Base-by-base conservation (phyloP, 768 basidiomycete species). In the Termitomyces sp. region DNA sequence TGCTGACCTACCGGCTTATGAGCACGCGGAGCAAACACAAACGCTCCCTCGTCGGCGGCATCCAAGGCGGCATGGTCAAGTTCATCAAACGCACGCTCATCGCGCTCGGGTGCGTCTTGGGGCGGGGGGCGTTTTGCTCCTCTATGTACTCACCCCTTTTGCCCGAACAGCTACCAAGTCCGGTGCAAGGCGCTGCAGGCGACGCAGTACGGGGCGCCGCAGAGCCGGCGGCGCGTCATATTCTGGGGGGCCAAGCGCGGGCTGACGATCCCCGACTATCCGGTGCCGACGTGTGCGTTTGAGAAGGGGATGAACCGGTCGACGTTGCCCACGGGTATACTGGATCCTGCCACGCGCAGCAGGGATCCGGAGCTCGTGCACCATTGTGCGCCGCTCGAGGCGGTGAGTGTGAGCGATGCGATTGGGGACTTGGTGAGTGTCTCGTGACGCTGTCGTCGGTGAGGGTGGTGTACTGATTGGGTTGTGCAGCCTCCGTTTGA, bases 181-280 rank as follows among this genome's bases (percentile, higher is more conserved):
- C 80, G 75, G 20, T 83, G 80, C 69, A 81, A 78, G n/a, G 70
- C 86, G 16, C 72, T 90, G 0, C 86, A 92, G 64, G 85, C 88
- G 24, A 83, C 78, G 0, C 83, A 84, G 36, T 90, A 90, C 68
- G 90, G 90, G 28, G 78, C 81, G 22, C 88, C 90, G 18, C 90
- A 92, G 71, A 73, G 77, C 47, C 82, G 90, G 9, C 71, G 75
- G 28, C 77, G 90, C 18, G 78, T 90, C 13, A 87, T 92, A 46
- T 84, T 91, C 66, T 80, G 79, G 76, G 87, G 80, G 26, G 84
- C 87, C 5, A 81, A 77, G 53, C 77, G 78, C 8, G 86, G 83
- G 29, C 54, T 82, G 2, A 65, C 76, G 20, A 66, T 88, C 16
- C 89, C 89, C 0, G 70, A 80, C 10, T 86, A 83, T 63, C 89